phyloP scores from a whole-genome alignment of 2,329 filamentous ascomycete species.

The Sclerotinia spermophila region DNA sequence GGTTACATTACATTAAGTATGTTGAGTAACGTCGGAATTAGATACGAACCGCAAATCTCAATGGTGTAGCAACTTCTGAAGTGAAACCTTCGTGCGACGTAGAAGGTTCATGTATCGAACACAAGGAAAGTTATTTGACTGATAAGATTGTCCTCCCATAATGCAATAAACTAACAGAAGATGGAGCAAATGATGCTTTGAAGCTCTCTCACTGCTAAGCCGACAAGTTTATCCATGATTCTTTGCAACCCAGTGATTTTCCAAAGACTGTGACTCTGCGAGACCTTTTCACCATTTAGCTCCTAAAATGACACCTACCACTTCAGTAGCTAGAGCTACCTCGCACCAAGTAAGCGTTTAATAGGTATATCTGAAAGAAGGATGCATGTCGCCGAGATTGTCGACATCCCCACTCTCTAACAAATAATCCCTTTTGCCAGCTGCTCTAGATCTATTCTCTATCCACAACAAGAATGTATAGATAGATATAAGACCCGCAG shows the following conservation, averaged over 20 bases:
- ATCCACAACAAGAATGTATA: not conserved
- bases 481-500: not conserved
- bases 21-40: not conserved
- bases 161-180: too few species aligned
- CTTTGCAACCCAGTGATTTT: too few species aligned
- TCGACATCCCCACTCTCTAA: not conserved
- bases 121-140: not conserved
- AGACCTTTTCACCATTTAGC: not conserved
- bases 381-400: not conserved
- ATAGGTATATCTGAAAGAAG: conserved; percentile 1
- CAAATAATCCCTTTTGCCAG: not conserved
- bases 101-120: too few species aligned
- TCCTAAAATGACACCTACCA: not conserved
- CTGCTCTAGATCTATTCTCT: not conserved
- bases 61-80: not conserved
- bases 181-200: not conserved
- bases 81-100: not conserved
- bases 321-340: rapidly evolving
- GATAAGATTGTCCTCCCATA: not conserved
- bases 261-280: not conserved
- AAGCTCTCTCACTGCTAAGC: not conserved
- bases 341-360: not conserved
- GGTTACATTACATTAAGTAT: not conserved
- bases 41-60: not conserved
- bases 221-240: not conserved